Evolutionary conservation across 1,284 basidiomycete genomes (phyloP).

Genomic region (Salmacisia buchloeana): DNA sequence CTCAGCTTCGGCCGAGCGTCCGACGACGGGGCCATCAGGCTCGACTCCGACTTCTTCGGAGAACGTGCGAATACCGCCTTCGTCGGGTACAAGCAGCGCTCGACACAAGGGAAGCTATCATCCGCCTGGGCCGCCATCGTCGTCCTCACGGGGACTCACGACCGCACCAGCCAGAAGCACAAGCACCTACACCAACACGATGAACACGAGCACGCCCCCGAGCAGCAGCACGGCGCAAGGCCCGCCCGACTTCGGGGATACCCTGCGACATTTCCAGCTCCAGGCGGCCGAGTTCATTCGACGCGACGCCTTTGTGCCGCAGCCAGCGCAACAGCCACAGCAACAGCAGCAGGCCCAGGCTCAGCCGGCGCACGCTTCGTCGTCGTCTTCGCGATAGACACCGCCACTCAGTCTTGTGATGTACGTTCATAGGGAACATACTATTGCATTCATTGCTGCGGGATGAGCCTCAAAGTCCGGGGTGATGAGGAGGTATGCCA

Average conservation of each 20-base stretch:
- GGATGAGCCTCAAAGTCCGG: too few species aligned
- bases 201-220: background rate
- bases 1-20: background rate
- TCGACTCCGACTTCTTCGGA: background rate
- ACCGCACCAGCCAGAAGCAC: background rate
- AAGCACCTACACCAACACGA: background rate
- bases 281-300: constrained; percentile 6
- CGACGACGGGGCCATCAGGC: background rate
- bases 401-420: too few species aligned
- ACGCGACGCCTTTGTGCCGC: background rate
- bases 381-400: too few species aligned
- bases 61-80: background rate
- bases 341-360: too few species aligned
- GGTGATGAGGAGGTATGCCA: too few species aligned
- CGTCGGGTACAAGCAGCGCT: too few species aligned
- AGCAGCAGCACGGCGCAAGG: background rate
- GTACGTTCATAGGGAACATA: too few species aligned
- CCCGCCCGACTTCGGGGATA: background rate
- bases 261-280: background rate
- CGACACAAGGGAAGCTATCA: too few species aligned
- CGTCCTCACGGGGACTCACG: background rate
- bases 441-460: too few species aligned
- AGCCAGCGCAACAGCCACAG: too few species aligned
- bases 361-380: too few species aligned
- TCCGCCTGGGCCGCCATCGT: too few species aligned